Conservation (phyloP, 2,329 filamentous ascomycete species). For the Fusarium subglutinans region DNA sequence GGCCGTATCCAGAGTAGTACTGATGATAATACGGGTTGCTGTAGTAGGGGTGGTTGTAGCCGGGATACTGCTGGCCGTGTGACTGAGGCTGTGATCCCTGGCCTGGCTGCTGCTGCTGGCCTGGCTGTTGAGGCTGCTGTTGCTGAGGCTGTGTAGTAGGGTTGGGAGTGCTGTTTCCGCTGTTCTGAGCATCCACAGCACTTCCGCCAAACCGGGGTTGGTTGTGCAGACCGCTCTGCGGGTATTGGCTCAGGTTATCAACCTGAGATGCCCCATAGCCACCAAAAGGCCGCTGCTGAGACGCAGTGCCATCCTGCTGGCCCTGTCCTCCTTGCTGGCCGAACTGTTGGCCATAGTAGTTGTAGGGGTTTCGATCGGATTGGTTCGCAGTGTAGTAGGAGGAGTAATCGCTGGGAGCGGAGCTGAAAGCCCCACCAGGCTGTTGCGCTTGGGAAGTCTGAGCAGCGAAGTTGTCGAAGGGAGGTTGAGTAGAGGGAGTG, state of each 20-base stretch:
- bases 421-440: constrained; percentile 74
- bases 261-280: constrained; percentile 75
- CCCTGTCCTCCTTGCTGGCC: constrained; percentile 67
- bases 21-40: constrained; percentile 70
- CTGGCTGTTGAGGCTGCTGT: constrained; percentile 55
- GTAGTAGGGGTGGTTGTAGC: constrained; percentile 68
- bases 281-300: constrained; percentile 79
- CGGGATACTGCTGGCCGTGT: constrained; percentile 61
- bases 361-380: constrained; percentile 78
- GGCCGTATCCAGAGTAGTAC: constrained; percentile 66
- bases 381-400: constrained; percentile 85
- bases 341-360: constrained; percentile 76
- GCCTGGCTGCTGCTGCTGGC: constrained; percentile 57
- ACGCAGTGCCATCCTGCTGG: constrained; percentile 76
- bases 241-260: constrained; percentile 74
- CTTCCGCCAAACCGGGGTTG: constrained; percentile 68
- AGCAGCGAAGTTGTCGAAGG: constrained; percentile 69
- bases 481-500: constrained; percentile 57
- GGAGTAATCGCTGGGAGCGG: constrained; percentile 81
- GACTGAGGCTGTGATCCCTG: constrained; percentile 57
- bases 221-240: constrained; percentile 72
- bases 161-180: constrained; percentile 90
- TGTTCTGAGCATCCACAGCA: constrained; percentile 77
- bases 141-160: constrained; percentile 69
- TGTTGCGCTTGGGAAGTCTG: constrained; percentile 70